Percentiles rank a stretch among this genome's conserved stretches.
Evolutionary conservation across 1,139 yeast genomes (phyloP).

Genomic region (Saccharomyces hybrid): DNA sequence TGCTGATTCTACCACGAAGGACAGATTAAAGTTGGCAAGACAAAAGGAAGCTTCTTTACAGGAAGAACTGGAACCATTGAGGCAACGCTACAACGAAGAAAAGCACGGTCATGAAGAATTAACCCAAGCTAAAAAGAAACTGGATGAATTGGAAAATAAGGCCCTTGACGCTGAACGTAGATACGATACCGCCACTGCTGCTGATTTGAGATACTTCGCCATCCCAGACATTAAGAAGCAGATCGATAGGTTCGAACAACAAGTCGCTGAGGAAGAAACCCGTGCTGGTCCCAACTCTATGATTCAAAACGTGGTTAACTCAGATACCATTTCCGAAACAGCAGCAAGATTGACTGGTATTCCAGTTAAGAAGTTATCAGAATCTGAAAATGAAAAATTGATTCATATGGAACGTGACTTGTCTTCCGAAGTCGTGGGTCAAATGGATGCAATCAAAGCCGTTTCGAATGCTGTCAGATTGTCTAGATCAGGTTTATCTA

Average conservation of each 20-base stretch:
- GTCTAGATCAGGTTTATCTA: conserved; percentile 90
- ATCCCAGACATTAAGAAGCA: conserved; percentile 83
- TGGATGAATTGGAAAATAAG: conserved; percentile 86
- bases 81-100: conserved; percentile 81
- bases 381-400: conserved; percentile 88
- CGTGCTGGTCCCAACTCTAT: conserved; percentile 55
- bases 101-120: conserved; percentile 87
- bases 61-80: conserved; percentile 77
- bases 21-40: conserved; percentile 70
- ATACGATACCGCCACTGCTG: conserved; percentile 91
- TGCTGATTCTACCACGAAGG: conserved; percentile 80
- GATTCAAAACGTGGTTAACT: conserved; percentile 82
- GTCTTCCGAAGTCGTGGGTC: conserved; percentile 85
- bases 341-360: conserved; percentile 97
- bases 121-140: conserved; percentile 78
- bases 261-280: conserved; percentile 70
- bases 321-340: conserved; percentile 92
- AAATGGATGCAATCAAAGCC: conserved; percentile 90
- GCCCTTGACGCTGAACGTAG: conserved; percentile 97
- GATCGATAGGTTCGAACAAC: conserved; percentile 64
- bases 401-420: conserved; percentile 90
- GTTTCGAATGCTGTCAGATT: conserved; percentile 92
- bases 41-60: conserved; percentile 76
- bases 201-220: conserved; percentile 93
- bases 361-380: conserved; percentile 88